Evolutionary conservation across 129 eudicot genomes (phyloP).

Genomic region (Escallonia herrerae): DNA sequence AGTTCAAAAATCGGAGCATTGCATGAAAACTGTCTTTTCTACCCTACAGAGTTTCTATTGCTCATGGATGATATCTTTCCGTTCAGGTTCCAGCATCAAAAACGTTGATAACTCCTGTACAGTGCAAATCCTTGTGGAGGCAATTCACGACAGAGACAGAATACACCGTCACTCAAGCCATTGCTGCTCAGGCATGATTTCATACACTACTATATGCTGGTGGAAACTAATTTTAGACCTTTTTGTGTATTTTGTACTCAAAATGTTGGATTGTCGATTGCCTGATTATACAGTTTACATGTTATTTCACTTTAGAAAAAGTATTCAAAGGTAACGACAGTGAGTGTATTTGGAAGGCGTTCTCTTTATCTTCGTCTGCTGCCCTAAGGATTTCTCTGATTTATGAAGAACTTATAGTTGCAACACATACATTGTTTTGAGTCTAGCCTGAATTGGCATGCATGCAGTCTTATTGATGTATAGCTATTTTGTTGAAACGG

Average conservation of each 20-base stretch:
- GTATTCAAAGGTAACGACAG: too few species aligned
- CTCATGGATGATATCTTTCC: conserved; percentile 2
- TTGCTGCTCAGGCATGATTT: conserved; percentile 62
- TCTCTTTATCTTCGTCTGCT: too few species aligned
- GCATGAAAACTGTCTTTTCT: too few species aligned
- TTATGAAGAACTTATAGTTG: too few species aligned
- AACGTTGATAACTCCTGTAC: conserved; percentile 88
- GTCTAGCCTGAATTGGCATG: too few species aligned
- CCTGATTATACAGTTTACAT: too few species aligned
- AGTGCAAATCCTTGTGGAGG: conserved; percentile 89
- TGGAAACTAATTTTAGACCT: neutral
- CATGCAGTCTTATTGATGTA: neutral
- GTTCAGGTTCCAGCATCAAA: conserved; percentile 74
- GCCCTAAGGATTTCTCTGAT: too few species aligned
- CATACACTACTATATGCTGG: neutral
- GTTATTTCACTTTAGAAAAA: too few species aligned
- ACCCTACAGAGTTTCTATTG: neutral
- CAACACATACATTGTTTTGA: too few species aligned
- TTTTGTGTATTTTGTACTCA: neutral
- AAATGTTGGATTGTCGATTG: neutral
- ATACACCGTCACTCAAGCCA: conserved; percentile 92
- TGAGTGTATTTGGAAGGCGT: too few species aligned
- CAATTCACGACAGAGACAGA: conserved; percentile 91
- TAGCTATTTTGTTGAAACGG: neutral
- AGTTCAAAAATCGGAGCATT: too few species aligned